Evolutionary conservation across 768 basidiomycete species (phyloP), one percentile per base, ranked within the genome.

Genomic region (Royoungia palumana): DNA sequence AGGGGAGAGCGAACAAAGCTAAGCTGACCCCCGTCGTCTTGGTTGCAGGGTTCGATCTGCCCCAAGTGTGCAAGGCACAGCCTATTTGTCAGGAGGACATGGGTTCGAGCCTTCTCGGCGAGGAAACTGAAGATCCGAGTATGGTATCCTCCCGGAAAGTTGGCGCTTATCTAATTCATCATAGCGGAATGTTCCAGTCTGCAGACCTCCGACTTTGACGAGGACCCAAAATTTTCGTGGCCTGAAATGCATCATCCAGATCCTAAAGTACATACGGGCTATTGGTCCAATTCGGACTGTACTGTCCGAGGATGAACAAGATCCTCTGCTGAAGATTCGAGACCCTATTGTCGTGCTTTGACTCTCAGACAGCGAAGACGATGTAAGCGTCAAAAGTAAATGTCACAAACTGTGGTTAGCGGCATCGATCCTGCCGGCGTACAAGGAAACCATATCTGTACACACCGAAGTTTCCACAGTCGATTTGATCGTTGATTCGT

Each of bases 401-500:
- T 41, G 17, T 47, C 47, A 52, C 46, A 45, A 54, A 30, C 5
- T 24, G 2, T 72, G 73, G 72, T 53, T 74, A 22, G 65, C 67
- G 22, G 62, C 71, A 13, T 72, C 70, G 9, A 50, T 72, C 6
- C 59, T 75, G 6, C 77, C 77, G 0, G 55, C 67, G 8, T 73
- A 79, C 47, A 77, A 75, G 6, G 78, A 79, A 52, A 66, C 60
- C 10, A 60, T 72, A 28, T 61, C 65, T 5, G 56, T 60, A 16
- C 55, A 60, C 35, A 61, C 68, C 44, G 62, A 55, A 4, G 17
- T 54, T 16, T 64, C 58, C 6, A 44, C 62, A 14, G 54, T 65
- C 2, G 75, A 81, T 50, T 60, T 67, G 4, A 30, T 72, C 4
- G 59, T 86, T 0, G 72, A 79, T n/a, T 62, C 68, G 1, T 78